phyloP scores from a whole-genome alignment of 495 filamentous ascomycete genomes.

The Penicillium roqueforti region DNA sequence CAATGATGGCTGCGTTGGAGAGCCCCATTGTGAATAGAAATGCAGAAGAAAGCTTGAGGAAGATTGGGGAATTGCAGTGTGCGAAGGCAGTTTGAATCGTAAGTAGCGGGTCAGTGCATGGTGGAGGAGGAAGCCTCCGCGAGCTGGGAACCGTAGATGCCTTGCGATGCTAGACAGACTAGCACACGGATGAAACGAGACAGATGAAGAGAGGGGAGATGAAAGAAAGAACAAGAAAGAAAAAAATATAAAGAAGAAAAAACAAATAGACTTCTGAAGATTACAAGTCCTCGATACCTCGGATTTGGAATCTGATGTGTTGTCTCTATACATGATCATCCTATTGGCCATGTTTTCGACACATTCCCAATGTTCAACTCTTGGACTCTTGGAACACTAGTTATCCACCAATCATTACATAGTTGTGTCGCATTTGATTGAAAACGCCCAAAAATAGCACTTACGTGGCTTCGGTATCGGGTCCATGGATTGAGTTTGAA shows the following conservation, averaged over 20 bases:
- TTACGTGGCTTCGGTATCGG: not conserved
- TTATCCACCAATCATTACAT: not conserved
- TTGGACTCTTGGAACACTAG: not conserved
- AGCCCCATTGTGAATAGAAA: conserved; percentile 25
- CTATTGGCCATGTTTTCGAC: not conserved
- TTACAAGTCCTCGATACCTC: not conserved
- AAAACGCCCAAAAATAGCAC: not conserved
- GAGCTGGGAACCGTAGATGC: not conserved
- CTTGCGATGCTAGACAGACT: not conserved
- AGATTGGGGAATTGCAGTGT: not conserved
- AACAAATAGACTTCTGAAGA: not conserved
- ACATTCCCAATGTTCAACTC: not conserved
- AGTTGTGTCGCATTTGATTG: not conserved
- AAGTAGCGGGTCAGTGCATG: conserved; percentile 4
- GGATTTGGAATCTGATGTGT: conserved; percentile 1
- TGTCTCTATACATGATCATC: not conserved
- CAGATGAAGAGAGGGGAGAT: not conserved
- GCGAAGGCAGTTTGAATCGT: not conserved
- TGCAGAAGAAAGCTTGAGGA: not conserved
- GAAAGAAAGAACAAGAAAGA: not conserved
- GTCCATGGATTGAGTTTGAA: not conserved
- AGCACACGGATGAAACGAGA: not conserved
- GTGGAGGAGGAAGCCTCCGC: conserved; percentile 1
- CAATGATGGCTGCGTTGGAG: conserved; percentile 35
- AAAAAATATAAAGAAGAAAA: not conserved